phyloP scores from a whole-genome alignment of 805 yeast species.

The Lachancea thermotolerans region DNA sequence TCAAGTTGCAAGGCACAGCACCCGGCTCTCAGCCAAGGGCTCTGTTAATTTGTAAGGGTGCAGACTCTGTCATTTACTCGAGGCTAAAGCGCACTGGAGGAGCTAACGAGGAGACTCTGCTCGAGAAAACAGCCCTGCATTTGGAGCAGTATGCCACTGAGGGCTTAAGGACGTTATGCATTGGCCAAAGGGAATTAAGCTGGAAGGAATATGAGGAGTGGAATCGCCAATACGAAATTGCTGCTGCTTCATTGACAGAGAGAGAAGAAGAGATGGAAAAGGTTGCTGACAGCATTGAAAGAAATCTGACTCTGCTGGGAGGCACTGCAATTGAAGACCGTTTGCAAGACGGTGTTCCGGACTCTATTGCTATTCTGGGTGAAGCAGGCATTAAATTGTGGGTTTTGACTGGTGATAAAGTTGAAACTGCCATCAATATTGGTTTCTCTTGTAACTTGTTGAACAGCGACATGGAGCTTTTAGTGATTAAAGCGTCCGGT shows the following conservation, averaged over 20 bases:
- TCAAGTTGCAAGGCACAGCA: slow-evolving; percentile 51
- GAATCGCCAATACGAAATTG: slow-evolving; percentile 56
- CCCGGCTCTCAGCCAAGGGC: slow-evolving; percentile 50
- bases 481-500: slow-evolving; percentile 48
- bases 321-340: slow-evolving; percentile 87
- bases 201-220: slow-evolving; percentile 59
- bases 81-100: slow-evolving; percentile 40
- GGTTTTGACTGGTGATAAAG: slow-evolving; percentile 85
- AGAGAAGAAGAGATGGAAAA: slow-evolving; percentile 70
- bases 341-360: slow-evolving; percentile 82
- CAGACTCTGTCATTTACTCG: slow-evolving; percentile 71
- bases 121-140: slow-evolving; percentile 62
- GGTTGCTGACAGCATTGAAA: slow-evolving; percentile 68
- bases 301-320: slow-evolving; percentile 58
- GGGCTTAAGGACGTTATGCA: slow-evolving; percentile 75
- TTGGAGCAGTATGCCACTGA: slow-evolving; percentile 75
- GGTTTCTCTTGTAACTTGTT: slow-evolving; percentile 79
- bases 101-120: slow-evolving; percentile 40
- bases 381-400: slow-evolving; percentile 78
- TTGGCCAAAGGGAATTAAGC: slow-evolving; percentile 60
- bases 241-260: slow-evolving; percentile 54
- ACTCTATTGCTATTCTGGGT: slow-evolving; percentile 60
- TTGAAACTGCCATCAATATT: slow-evolving; percentile 84
- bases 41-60: slow-evolving; percentile 73
- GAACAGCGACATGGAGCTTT: slow-evolving; percentile 67